phyloP scores from a whole-genome alignment of 148 eudicot genomes.

The Agrostemma githago region DNA sequence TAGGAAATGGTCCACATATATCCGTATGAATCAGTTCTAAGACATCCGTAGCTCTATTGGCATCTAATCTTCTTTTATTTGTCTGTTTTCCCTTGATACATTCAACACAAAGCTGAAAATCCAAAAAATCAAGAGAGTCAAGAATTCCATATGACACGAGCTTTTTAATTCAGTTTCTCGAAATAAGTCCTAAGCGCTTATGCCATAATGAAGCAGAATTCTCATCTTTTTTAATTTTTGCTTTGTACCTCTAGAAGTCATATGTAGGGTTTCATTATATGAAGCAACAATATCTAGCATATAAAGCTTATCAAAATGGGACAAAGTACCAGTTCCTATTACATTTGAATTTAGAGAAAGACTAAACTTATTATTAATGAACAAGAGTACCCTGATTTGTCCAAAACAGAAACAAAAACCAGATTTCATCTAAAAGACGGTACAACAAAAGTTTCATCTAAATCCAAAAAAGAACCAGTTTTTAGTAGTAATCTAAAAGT shows the following conservation, averaged over 20 bases:
- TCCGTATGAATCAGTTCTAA: slow-evolving; percentile 9
- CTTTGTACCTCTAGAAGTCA: background rate
- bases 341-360: slow-evolving; percentile 7
- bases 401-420: slow-evolving; percentile 5
- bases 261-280: background rate
- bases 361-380: slow-evolving; percentile 5
- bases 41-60: slow-evolving; percentile 7
- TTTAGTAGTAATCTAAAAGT: background rate
- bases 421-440: slow-evolving; percentile 11
- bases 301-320: background rate
- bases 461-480: slow-evolving; percentile 7
- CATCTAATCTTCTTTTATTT: background rate
- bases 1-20: slow-evolving; percentile 19
- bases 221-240: slow-evolving; percentile 3
- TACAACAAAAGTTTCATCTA: slow-evolving; percentile 9
- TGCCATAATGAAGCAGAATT: background rate
- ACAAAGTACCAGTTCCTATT: background rate
- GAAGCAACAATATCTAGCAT: background rate
- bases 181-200: slow-evolving; percentile 7
- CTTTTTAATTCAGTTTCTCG: background rate
- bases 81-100: slow-evolving; percentile 11
- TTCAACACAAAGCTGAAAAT: background rate
- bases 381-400: slow-evolving; percentile 11
- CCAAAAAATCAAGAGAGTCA: background rate
- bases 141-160: slow-evolving; percentile 16